Conservation (phyloP, 2,329 filamentous ascomycete genomes). For the Hypoxylon rubiginosum region DNA sequence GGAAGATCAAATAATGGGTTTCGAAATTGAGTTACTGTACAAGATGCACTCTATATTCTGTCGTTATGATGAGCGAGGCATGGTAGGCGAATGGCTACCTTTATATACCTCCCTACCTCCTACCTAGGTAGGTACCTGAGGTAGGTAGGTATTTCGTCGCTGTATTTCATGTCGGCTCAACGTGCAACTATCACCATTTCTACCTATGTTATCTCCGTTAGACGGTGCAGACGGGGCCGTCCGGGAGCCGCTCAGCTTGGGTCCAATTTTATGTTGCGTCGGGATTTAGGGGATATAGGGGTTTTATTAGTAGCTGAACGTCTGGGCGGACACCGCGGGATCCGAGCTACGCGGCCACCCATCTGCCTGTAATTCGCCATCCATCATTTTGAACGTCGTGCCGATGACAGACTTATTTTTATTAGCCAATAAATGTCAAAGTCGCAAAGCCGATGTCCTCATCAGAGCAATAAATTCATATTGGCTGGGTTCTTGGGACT, state of each 20-base stretch:
- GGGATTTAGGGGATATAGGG: slow-evolving; percentile 13
- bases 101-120: neutral
- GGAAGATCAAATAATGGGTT: neutral
- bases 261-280: neutral
- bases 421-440: too few relatives aligned
- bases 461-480: too few relatives aligned
- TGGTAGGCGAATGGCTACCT: neutral
- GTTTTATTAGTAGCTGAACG: neutral
- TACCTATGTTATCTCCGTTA: neutral
- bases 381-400: neutral
- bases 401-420: too few relatives aligned
- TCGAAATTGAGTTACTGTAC: neutral
- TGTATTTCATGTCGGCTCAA: neutral
- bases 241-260: neutral
- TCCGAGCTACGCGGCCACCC: slow-evolving; percentile 3
- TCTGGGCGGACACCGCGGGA: slow-evolving; percentile 20
- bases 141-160: too few relatives aligned
- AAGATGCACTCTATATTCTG: neutral
- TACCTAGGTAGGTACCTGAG: too few relatives aligned
- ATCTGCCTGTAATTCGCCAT: neutral
- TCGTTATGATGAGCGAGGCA: neutral
- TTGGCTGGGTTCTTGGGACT: too few relatives aligned
- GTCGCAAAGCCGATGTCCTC: too few relatives aligned
- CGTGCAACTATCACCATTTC: neutral
- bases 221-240: too few relatives aligned